These are phyloP conservation scores for Ophiobolus disseminans DNA, from an alignment of 2,329 filamentous ascomycete species.

Conservation along the genomic window DNA sequence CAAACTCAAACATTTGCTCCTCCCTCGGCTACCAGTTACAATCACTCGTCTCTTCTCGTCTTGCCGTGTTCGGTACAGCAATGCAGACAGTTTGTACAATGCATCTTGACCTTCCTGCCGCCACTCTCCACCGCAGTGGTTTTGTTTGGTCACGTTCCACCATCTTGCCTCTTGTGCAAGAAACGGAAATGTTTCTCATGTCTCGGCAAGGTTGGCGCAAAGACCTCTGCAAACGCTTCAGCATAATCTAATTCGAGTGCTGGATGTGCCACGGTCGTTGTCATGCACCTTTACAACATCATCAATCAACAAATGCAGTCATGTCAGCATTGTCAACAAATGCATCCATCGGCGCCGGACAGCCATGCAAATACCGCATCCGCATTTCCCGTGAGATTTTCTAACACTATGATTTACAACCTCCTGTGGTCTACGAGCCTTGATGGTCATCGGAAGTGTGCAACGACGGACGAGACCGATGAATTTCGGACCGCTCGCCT, in stretches of 20 bases:
- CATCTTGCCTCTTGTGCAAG: conserved; percentile 17
- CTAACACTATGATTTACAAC: conserved; percentile 19
- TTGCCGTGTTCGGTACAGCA: too few relatives aligned
- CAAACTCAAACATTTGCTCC: conserved; percentile 22
- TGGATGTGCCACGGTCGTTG: conserved; percentile 18
- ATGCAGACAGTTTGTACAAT: background rate
- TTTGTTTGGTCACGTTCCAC: conserved; percentile 20
- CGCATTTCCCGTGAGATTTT: conserved; percentile 20
- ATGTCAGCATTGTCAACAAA: conserved; percentile 16
- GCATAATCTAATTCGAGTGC: conserved; percentile 20
- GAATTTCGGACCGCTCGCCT: conserved; percentile 14
- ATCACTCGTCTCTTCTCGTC: too few relatives aligned
- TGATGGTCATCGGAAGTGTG: conserved; percentile 16
- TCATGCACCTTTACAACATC: conserved; percentile 24
- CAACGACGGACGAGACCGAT: conserved; percentile 21
- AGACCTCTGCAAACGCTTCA: conserved; percentile 20
- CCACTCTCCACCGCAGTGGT: conserved; percentile 14
- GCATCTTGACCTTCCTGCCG: conserved; percentile 20
- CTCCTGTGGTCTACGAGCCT: conserved; percentile 14
- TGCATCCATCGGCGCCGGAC: conserved; percentile 17
- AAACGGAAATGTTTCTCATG: conserved; percentile 19
- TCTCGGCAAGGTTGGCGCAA: conserved; percentile 10
- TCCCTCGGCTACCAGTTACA: conserved; percentile 24
- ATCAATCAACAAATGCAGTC: conserved; percentile 4
- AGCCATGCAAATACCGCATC: conserved; percentile 21